These are phyloP conservation scores for Hyphodiscus sp. DNA, from an alignment of 2,329 filamentous ascomycete genomes.

Conservation along the genomic window DNA sequence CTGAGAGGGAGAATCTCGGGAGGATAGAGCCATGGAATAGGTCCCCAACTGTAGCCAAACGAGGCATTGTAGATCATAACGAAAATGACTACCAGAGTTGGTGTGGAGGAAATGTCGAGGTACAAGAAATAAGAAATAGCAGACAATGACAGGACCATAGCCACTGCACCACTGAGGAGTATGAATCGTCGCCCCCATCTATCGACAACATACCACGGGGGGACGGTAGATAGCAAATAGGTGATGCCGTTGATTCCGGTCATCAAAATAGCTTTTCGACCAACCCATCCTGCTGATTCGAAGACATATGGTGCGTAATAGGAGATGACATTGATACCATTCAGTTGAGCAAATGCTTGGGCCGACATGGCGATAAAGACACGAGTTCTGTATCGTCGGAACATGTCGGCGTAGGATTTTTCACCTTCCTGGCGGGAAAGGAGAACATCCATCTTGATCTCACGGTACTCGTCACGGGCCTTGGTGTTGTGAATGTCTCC, in stretches of 20 bases:
- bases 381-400: slow-evolving; percentile 80
- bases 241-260: slow-evolving; percentile 92
- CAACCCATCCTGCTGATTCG: slow-evolving; percentile 92
- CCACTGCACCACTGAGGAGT: slow-evolving; percentile 78
- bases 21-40: slow-evolving; percentile 96
- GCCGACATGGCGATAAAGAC: slow-evolving; percentile 99
- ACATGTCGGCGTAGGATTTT: slow-evolving; percentile 89
- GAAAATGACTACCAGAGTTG: slow-evolving; percentile 80
- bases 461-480: slow-evolving; percentile 90
- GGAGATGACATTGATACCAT: slow-evolving; percentile 98
- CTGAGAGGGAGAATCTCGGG: slow-evolving; percentile 93
- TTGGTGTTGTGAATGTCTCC: slow-evolving; percentile 92
- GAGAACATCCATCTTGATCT: slow-evolving; percentile 98
- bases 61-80: slow-evolving; percentile 99
- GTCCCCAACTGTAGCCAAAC: slow-evolving; percentile 96
- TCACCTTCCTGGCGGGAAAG: slow-evolving; percentile 92
- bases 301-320: slow-evolving; percentile 98
- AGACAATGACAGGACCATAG: slow-evolving; percentile 84
- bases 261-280: slow-evolving; percentile 89
- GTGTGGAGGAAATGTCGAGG: slow-evolving; percentile 72
- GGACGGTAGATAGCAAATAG: slow-evolving; percentile 86
- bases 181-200: slow-evolving; percentile 85
- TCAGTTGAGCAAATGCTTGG: slow-evolving; percentile 89
- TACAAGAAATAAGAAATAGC: slow-evolving; percentile 93
- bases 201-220: slow-evolving; percentile 96